phyloP scores from a whole-genome alignment of 352 stramenopile species.

The Globisporangium cederbergense region DNA sequence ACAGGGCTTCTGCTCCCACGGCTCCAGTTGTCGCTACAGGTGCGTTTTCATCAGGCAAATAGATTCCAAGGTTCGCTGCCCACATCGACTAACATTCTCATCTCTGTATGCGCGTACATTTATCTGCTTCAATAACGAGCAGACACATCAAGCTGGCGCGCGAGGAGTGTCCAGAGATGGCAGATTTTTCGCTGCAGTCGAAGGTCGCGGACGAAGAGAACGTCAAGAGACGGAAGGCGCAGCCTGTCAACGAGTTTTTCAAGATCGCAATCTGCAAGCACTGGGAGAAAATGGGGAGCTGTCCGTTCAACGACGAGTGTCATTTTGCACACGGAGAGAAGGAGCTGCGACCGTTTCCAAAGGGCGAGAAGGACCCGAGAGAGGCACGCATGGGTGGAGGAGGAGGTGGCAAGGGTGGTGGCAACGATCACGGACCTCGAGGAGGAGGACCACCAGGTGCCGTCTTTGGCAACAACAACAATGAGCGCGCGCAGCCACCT shows the following conservation, averaged over 20 bases:
- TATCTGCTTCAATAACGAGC: slow-evolving; percentile 1
- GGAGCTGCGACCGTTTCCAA: slow-evolving; percentile 88
- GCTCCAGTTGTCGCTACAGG: slow-evolving; percentile 93
- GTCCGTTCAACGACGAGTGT: slow-evolving; percentile 95
- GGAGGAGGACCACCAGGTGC: slow-evolving; percentile 4
- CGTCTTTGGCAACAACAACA: slow-evolving; percentile 1
- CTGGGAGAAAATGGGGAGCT: slow-evolving; percentile 93
- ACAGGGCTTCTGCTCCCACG: slow-evolving; percentile 97
- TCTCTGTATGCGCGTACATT: too few relatives aligned
- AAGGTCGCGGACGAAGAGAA: slow-evolving; percentile 90
- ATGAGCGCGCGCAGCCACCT: slow-evolving; percentile 14
- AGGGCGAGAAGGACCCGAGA: slow-evolving; percentile 58
- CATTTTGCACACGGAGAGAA: slow-evolving; percentile 96
- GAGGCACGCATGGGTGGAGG: slow-evolving; percentile 21
- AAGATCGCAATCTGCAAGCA: slow-evolving; percentile 98
- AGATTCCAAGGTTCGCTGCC: too few relatives aligned
- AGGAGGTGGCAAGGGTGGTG: neutral
- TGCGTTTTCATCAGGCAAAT: slow-evolving; percentile 8
- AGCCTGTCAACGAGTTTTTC: slow-evolving; percentile 95
- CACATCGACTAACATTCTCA: too few relatives aligned
- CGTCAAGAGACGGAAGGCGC: slow-evolving; percentile 79
- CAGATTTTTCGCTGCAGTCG: slow-evolving; percentile 93
- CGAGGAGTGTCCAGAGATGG: slow-evolving; percentile 90
- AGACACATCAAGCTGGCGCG: slow-evolving; percentile 92
- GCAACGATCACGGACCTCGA: slow-evolving; percentile 15